A percentile compares a stretch with the other conserved stretches of the same genome.
Conservation (phyloP, 768 basidiomycete genomes). For the Amanita muscaria region DNA sequence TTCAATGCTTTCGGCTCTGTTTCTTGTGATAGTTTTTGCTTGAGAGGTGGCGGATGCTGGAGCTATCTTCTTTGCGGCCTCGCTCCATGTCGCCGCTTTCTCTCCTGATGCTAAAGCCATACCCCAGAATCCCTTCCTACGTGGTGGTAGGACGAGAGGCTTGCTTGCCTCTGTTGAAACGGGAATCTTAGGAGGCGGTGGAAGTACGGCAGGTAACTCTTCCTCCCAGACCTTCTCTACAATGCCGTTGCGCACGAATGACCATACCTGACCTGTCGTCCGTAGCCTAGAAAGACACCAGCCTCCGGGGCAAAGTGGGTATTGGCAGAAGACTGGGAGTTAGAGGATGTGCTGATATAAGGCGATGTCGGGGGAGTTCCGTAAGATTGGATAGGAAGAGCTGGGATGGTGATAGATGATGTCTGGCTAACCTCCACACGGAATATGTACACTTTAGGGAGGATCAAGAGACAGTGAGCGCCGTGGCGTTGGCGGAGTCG, state of each 20-base stretch:
- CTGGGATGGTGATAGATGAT: slow-evolving; percentile 21
- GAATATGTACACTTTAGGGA: slow-evolving; percentile 61
- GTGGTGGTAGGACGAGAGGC: slow-evolving; percentile 49
- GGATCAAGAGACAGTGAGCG: slow-evolving; percentile 21
- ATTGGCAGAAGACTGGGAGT: slow-evolving; percentile 34
- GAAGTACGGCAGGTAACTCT: slow-evolving; percentile 39
- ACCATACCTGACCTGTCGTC: slow-evolving; percentile 85
- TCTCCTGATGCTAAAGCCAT: slow-evolving; percentile 57
- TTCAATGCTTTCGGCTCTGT: neutral
- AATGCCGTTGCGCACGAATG: slow-evolving; percentile 76
- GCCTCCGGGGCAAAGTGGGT: slow-evolving; percentile 77
- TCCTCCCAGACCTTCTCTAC: slow-evolving; percentile 90
- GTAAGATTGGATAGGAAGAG: too few relatives aligned
- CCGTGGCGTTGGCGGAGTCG: slow-evolving; percentile 24
- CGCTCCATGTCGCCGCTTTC: slow-evolving; percentile 49
- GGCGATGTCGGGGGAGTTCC: slow-evolving; percentile 19
- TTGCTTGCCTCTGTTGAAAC: slow-evolving; percentile 24
- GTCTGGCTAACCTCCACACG: slow-evolving; percentile 35
- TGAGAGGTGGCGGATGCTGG: slow-evolving; percentile 6
- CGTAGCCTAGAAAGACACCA: slow-evolving; percentile 83
- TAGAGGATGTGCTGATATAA: slow-evolving; percentile 22
- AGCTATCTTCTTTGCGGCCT: slow-evolving; percentile 12
- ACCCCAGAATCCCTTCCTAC: slow-evolving; percentile 58
- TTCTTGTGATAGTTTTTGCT: slow-evolving; percentile 6
- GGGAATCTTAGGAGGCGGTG: slow-evolving; percentile 22